These are phyloP conservation scores for Umbelopsis sp. DNA, from an alignment of 192 early-diverging fungal genomes.

Conservation along the genomic window DNA sequence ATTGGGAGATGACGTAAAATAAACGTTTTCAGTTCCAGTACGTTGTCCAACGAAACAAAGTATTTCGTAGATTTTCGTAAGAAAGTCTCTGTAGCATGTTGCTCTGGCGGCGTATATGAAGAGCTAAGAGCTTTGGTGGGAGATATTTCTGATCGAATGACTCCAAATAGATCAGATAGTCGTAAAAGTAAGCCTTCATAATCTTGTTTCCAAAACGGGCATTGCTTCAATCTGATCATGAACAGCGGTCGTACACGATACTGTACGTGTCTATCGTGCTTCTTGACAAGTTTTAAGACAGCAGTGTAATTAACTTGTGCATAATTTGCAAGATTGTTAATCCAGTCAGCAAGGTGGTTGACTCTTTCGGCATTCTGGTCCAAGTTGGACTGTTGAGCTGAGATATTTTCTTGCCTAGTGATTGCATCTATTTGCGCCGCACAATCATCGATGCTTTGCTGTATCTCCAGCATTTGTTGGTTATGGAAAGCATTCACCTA, in stretches of 20 bases:
- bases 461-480: conserved; percentile 74
- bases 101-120: not conserved
- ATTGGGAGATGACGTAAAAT: conserved; percentile 89
- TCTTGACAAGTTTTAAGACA: conserved; percentile 91
- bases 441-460: conserved; percentile 68
- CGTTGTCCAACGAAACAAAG: conserved; percentile 93
- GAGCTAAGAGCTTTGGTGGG: not conserved
- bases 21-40: conserved; percentile 88
- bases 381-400: conserved; percentile 27
- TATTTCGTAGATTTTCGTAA: conserved; percentile 88
- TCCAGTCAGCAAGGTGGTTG: conserved; percentile 68
- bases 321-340: conserved; percentile 75
- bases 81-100: conserved; percentile 46
- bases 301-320: conserved; percentile 77
- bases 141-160: conserved; percentile 50
- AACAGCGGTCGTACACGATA: conserved; percentile 75
- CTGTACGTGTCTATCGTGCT: conserved; percentile 88
- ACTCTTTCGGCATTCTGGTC: conserved; percentile 41
- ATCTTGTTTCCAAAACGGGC: conserved; percentile 78
- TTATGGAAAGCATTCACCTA: conserved; percentile 73
- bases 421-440: conserved; percentile 52
- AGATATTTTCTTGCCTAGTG: conserved; percentile 49
- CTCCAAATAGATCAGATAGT: conserved; percentile 76
- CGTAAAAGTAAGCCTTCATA: conserved; percentile 84
- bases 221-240: conserved; percentile 72